Conservation (phyloP, 2,329 filamentous ascomycete species). For the Colletotrichum sansevieriae region DNA sequence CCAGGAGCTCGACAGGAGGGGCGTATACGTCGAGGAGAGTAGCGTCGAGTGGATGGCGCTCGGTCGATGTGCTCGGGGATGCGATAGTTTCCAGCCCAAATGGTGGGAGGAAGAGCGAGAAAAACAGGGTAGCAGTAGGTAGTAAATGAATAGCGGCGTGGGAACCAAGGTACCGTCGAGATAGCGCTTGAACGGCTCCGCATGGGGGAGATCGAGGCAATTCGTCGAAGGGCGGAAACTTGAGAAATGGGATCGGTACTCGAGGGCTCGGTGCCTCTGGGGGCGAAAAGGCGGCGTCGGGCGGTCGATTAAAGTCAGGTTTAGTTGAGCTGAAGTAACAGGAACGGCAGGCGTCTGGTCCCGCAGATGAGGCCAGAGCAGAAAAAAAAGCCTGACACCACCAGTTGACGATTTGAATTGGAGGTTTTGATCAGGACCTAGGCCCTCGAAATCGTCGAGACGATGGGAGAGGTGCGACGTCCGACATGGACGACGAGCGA, state of each 20-base stretch:
- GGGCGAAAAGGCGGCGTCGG: conserved; percentile 25
- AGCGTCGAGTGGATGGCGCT: conserved; percentile 35
- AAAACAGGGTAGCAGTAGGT: conserved; percentile 5
- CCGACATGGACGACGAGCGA: conserved; percentile 36
- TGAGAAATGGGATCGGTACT: conserved; percentile 15
- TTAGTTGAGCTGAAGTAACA: conserved; percentile 16
- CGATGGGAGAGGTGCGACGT: conserved; percentile 39
- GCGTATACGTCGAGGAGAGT: conserved; percentile 27
- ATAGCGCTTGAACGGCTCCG: conserved; percentile 34
- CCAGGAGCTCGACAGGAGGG: conserved; percentile 34
- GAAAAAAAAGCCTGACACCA: background rate
- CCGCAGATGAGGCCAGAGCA: conserved; percentile 33
- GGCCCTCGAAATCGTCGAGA: conserved; percentile 31
- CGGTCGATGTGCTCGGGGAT: conserved; percentile 34
- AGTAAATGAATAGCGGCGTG: conserved; percentile 8
- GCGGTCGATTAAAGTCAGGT: conserved; percentile 13
- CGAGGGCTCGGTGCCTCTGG: conserved; percentile 24
- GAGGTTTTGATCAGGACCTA: conserved; percentile 32
- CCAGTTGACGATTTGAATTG: conserved; percentile 16
- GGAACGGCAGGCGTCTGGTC: background rate
- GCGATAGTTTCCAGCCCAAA: conserved; percentile 30
- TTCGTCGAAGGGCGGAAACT: conserved; percentile 21
- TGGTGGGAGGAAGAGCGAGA: conserved; percentile 3
- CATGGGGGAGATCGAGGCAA: conserved; percentile 24
- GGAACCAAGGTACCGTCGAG: conserved; percentile 22